phyloP scores from a whole-genome alignment of 2,329 filamentous ascomycete species.

The Penicillium psychrosexuale region DNA sequence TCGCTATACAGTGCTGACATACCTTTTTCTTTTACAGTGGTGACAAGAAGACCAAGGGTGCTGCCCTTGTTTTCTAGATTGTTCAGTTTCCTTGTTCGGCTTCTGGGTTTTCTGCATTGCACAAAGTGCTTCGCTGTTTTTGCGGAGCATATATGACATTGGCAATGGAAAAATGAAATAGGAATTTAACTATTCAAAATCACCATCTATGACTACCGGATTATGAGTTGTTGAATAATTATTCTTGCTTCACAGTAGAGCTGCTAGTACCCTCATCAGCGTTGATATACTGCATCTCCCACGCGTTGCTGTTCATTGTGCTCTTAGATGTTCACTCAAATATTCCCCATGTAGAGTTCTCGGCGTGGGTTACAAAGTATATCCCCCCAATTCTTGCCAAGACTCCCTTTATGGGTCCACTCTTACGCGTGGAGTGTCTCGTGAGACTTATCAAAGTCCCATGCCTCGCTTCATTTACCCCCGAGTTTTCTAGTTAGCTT shows the following conservation, averaged over 20 bases:
- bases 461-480: not conserved
- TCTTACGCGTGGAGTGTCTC: not conserved
- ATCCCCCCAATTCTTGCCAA: not conserved
- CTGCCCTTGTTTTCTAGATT: slow-evolving; percentile 96
- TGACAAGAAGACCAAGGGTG: slow-evolving; percentile 99
- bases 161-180: slow-evolving; percentile 45
- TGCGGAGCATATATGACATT: slow-evolving; percentile 39
- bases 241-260: not conserved
- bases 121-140: slow-evolving; percentile 30
- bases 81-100: slow-evolving; percentile 45
- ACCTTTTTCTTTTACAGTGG: slow-evolving; percentile 60
- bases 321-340: not conserved
- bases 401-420: not conserved
- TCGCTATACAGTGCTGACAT: slow-evolving; percentile 42
- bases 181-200: slow-evolving; percentile 40
- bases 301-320: not conserved
- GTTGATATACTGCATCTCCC: not conserved
- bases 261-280: not conserved
- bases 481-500: not conserved
- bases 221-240: slow-evolving; percentile 27
- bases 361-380: not conserved
- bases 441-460: not conserved
- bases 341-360: not conserved
- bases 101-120: slow-evolving; percentile 43
- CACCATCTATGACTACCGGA: slow-evolving; percentile 35